Evolutionary conservation across 441 rosid genomes (phyloP).

Genomic region (Lepidium campestre): DNA sequence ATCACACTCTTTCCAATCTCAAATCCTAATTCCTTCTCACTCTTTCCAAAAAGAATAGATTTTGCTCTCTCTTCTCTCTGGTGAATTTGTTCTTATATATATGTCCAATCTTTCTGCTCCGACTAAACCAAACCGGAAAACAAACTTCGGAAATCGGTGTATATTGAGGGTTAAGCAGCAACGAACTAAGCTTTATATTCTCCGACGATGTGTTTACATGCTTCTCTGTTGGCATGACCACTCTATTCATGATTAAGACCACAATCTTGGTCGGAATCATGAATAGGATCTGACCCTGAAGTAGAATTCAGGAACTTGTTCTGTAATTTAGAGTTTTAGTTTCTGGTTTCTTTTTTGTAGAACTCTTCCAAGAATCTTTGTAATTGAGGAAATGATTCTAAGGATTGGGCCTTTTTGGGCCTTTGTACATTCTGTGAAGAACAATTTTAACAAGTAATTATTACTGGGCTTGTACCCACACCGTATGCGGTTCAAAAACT

Average conservation of each 20-base stretch:
- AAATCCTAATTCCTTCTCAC: not conserved
- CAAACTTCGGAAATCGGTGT: slow-evolving; percentile 36
- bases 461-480: no score
- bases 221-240: slow-evolving; percentile 65
- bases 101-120: slow-evolving; percentile 1
- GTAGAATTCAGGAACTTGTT: not conserved
- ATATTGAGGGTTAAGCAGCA: slow-evolving; percentile 52
- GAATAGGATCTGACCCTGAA: not conserved
- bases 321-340: not conserved
- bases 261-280: not conserved
- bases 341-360: not conserved
- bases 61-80: not conserved
- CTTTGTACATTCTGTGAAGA: not conserved
- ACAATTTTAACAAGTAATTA: not conserved
- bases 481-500: no score
- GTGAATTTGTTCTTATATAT: not conserved
- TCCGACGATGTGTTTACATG: slow-evolving; percentile 65
- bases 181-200: slow-evolving; percentile 58
- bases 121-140: slow-evolving; percentile 19
- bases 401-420: not conserved
- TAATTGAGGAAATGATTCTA: not conserved
- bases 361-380: not conserved
- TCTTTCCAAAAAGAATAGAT: not conserved
- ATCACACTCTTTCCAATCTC: not conserved
- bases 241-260: slow-evolving; percentile 32